These are phyloP conservation scores for Chlorella sp. DNA, from an alignment of 139 green algal genomes.

Conservation along the genomic window DNA sequence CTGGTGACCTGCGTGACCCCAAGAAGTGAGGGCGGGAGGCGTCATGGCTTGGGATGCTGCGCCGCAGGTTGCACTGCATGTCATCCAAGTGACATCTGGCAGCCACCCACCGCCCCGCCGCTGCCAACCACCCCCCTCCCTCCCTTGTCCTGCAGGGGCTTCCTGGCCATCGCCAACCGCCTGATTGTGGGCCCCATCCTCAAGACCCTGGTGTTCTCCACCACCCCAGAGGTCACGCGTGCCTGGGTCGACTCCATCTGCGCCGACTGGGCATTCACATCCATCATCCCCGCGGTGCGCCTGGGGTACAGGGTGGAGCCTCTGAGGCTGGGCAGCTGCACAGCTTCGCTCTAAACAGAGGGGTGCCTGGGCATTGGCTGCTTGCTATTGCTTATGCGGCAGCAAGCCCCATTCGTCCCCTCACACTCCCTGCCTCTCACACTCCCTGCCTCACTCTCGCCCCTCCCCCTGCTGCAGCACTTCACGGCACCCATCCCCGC, in stretches of 20 bases:
- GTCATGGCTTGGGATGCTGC: no score
- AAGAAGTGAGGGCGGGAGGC: conserved; percentile 1
- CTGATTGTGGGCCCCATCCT: conserved; percentile 93
- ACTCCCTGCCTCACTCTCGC: no score
- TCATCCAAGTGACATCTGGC: no score
- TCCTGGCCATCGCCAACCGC: conserved; percentile 71
- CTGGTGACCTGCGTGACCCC: conserved; percentile 80
- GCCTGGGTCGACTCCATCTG: conserved; percentile 88
- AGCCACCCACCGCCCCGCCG: no score
- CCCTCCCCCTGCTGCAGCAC: conserved; percentile 55
- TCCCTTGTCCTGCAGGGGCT: conserved; percentile 44
- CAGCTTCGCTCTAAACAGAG: no score
- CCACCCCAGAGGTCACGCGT: conserved; percentile 48
- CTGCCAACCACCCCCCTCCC: neutral
- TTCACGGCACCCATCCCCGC: conserved; percentile 85
- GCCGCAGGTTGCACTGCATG: neutral
- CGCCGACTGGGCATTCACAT: conserved; percentile 83
- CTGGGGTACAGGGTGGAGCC: no score
- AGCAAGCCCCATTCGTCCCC: no score
- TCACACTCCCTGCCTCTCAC: no score
- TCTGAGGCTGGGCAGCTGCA: no score
- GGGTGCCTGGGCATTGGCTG: no score
- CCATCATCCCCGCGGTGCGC: conserved; percentile 83
- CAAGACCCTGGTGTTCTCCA: conserved; percentile 90
- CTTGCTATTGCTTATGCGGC: no score